A percentile compares a stretch with the other conserved stretches of the same genome.
Evolutionary conservation across 192 early-diverging fungal species (phyloP).

Genomic region (Coemansia sp.): DNA sequence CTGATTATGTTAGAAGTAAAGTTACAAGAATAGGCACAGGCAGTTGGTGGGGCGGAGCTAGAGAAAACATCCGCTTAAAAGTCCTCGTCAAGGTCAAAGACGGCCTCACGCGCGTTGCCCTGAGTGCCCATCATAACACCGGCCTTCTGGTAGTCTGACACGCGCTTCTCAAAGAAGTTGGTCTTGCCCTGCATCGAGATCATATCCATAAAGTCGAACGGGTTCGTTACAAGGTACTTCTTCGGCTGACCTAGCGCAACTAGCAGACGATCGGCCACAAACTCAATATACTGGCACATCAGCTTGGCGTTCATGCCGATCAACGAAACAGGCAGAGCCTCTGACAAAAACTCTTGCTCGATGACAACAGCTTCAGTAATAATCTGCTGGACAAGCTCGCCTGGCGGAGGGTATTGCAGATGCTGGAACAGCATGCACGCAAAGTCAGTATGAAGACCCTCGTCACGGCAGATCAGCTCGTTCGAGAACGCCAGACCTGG

Average conservation of each 20-base stretch:
- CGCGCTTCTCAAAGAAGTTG: constrained; percentile 98
- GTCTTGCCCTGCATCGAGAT: constrained; percentile 98
- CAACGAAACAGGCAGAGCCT: constrained; percentile 85
- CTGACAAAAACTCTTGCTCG: constrained; percentile 95
- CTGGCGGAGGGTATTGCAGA: constrained; percentile 71
- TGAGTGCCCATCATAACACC: constrained; percentile 72
- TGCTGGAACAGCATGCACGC: constrained; percentile 90
- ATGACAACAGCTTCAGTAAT: constrained; percentile 86
- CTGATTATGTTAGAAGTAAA: background rate
- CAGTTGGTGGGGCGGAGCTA: background rate
- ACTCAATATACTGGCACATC: constrained; percentile 98
- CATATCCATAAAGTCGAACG: constrained; percentile 99
- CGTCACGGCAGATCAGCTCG: constrained; percentile 96
- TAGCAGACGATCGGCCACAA: constrained; percentile 93
- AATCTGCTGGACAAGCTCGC: constrained; percentile 66
- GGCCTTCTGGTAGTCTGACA: constrained; percentile 94
- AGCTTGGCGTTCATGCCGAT: constrained; percentile 96
- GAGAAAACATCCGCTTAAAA: constrained; percentile 54
- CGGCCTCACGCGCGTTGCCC: constrained; percentile 62
- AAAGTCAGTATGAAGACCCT: constrained; percentile 97
- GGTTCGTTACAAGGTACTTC: constrained; percentile 82
- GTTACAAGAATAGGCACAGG: background rate
- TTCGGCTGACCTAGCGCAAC: constrained; percentile 86
- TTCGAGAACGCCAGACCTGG: constrained; percentile 97
- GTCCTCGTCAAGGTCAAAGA: constrained; percentile 79